phyloP scores from a whole-genome alignment of 2,329 filamentous ascomycete genomes.

The Parastagonospora avenae region DNA sequence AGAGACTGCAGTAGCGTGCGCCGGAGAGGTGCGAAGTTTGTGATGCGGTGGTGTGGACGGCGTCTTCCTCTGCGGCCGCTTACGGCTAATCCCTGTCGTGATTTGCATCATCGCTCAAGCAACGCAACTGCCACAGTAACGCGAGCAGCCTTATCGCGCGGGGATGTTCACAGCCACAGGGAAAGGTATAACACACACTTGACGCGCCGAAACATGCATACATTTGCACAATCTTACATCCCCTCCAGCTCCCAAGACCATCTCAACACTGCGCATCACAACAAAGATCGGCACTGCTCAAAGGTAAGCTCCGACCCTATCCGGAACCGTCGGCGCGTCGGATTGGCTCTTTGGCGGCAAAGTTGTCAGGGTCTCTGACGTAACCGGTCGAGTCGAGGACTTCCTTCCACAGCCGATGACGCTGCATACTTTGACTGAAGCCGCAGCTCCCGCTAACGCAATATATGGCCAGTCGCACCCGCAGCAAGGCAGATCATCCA shows the following conservation, averaged over 20 bases:
- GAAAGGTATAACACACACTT: neutral
- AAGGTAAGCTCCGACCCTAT: slow-evolving; percentile 16
- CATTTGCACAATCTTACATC: neutral
- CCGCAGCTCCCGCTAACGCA: slow-evolving; percentile 28
- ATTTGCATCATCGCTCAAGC: slow-evolving; percentile 18
- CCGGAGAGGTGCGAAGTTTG: neutral
- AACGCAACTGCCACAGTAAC: slow-evolving; percentile 22
- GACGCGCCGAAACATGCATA: neutral
- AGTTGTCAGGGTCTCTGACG: slow-evolving; percentile 18
- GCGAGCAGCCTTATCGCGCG: slow-evolving; percentile 6
- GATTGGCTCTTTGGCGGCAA: slow-evolving; percentile 2
- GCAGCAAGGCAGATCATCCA: no score
- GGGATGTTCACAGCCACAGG: neutral
- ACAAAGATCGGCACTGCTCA: slow-evolving; percentile 14
- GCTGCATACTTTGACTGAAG: slow-evolving; percentile 11
- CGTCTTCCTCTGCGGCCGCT: slow-evolving; percentile 5
- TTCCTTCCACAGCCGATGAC: slow-evolving; percentile 17
- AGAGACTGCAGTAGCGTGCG: slow-evolving; percentile 2
- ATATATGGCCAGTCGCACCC: neutral
- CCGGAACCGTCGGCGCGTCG: slow-evolving; percentile 8
- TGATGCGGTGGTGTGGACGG: slow-evolving; percentile 7
- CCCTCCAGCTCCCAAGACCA: neutral
- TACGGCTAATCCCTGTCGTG: slow-evolving; percentile 10
- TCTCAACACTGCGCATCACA: neutral
- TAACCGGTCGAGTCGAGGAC: slow-evolving; percentile 7